A percentile compares a stretch with the other conserved stretches of the same genome.
Conservation (phyloP, 805 yeast species). For the Starmerella apicola region DNA sequence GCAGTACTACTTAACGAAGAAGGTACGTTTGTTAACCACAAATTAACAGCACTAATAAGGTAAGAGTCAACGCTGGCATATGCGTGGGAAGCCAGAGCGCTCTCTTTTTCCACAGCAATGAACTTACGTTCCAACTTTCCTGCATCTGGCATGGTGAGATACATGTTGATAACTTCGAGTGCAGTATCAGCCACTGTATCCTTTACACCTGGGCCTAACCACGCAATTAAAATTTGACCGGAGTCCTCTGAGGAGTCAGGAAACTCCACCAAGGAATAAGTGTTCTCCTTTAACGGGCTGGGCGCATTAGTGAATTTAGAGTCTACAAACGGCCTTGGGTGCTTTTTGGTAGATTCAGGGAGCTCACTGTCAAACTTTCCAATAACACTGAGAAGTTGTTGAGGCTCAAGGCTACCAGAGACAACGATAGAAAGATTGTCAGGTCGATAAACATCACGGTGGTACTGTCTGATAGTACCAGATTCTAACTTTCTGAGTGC, state of each 20-base stretch:
- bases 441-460: conserved; percentile 58
- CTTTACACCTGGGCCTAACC: conserved; percentile 65
- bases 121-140: conserved; percentile 59
- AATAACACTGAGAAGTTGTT: conserved; percentile 52
- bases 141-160: conserved; percentile 64
- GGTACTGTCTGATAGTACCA: conserved; percentile 66
- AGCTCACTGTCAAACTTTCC: conserved; percentile 41
- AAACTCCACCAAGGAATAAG: conserved; percentile 49
- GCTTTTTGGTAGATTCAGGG: conserved; percentile 24
- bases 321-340: conserved; percentile 68
- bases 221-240: conserved; percentile 61
- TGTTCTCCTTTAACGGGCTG: conserved; percentile 31
- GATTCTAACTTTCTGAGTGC: conserved; percentile 63
- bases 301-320: conserved; percentile 29
- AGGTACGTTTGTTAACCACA: conserved; percentile 62
- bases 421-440: conserved; percentile 73
- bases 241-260: conserved; percentile 82
- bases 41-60: conserved; percentile 44
- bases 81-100: conserved; percentile 62
- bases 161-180: conserved; percentile 54
- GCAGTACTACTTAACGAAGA: conserved; percentile 45
- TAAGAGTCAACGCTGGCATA: conserved; percentile 66
- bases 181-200: conserved; percentile 51
- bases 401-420: conserved; percentile 74
- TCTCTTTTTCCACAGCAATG: conserved; percentile 56